Evolutionary conservation across 129 eudicot species (phyloP).

Genomic region (Flaveria linearis): DNA sequence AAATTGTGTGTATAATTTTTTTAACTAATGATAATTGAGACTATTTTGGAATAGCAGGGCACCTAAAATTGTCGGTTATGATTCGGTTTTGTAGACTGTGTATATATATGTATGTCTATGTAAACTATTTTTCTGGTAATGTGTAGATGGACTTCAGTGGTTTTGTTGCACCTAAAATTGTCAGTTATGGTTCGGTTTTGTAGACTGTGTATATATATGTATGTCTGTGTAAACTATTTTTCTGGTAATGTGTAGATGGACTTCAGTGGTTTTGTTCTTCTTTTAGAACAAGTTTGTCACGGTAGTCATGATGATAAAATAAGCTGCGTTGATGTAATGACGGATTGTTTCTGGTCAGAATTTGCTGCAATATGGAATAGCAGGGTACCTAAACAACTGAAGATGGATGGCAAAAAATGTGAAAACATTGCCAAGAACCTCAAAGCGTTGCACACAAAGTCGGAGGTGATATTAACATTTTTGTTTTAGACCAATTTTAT

Average conservation of each 20-base stretch:
- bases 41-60: too few species aligned
- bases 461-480: neutral
- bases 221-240: conserved; percentile 10
- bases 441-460: neutral
- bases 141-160: neutral
- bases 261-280: neutral
- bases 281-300: neutral
- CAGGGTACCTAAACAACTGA: neutral
- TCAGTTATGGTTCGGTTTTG: too few species aligned
- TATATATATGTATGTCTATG: too few species aligned
- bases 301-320: neutral
- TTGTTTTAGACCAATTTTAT: too few species aligned
- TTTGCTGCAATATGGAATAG: conserved; percentile 4
- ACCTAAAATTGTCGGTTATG: too few species aligned
- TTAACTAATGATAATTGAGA: too few species aligned
- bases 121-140: conserved; percentile 7
- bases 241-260: conserved; percentile 3
- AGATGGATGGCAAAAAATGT: neutral
- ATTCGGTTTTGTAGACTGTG: too few species aligned
- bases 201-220: too few species aligned
- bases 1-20: too few species aligned
- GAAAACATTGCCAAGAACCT: neutral
- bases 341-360: neutral
- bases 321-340: neutral
- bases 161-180: too few species aligned